These are phyloP conservation scores for Alloteropsis semialata DNA, from an alignment of 176 grass and related monocot genomes.

Conservation along the genomic window DNA sequence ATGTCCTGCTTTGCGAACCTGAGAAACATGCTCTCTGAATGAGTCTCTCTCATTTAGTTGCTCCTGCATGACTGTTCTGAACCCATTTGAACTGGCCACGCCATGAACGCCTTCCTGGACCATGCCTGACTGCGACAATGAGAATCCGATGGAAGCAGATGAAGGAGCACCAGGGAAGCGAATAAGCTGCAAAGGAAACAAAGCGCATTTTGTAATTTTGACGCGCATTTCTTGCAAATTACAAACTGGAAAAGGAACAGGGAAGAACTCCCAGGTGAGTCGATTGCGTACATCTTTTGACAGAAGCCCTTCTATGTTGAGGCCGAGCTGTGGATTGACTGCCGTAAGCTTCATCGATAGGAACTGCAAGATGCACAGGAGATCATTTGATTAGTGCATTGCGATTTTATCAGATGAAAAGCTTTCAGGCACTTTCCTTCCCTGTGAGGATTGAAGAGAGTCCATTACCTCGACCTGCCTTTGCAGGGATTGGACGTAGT, in stretches of 20 bases:
- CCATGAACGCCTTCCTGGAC: constrained; percentile 37
- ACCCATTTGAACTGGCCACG: constrained; percentile 27
- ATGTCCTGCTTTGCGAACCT: constrained; percentile 29
- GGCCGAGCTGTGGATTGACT: constrained; percentile 33
- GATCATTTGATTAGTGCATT: not conserved
- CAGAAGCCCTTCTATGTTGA: constrained; percentile 40
- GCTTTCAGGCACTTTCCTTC: not conserved
- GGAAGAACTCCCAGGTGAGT: not conserved
- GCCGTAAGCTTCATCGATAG: constrained; percentile 58
- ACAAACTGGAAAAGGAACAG: not conserved
- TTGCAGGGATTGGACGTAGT: constrained; percentile 81
- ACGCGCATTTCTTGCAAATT: not conserved
- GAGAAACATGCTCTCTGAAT: constrained; percentile 37
- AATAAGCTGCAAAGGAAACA: constrained; percentile 31
- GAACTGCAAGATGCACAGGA: constrained; percentile 48
- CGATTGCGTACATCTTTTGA: constrained; percentile 50
- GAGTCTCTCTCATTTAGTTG: constrained; percentile 26
- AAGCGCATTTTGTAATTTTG: not conserved
- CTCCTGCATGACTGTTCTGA: constrained; percentile 37
- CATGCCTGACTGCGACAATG: constrained; percentile 37
- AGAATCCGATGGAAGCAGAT: constrained; percentile 48
- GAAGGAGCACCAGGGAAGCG: constrained; percentile 28
- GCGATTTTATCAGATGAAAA: not conserved
- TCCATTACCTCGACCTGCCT: constrained; percentile 66
- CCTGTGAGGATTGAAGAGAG: not conserved